phyloP scores from a whole-genome alignment of 2,329 filamentous ascomycete genomes.

The Paecilomyces sp. region DNA sequence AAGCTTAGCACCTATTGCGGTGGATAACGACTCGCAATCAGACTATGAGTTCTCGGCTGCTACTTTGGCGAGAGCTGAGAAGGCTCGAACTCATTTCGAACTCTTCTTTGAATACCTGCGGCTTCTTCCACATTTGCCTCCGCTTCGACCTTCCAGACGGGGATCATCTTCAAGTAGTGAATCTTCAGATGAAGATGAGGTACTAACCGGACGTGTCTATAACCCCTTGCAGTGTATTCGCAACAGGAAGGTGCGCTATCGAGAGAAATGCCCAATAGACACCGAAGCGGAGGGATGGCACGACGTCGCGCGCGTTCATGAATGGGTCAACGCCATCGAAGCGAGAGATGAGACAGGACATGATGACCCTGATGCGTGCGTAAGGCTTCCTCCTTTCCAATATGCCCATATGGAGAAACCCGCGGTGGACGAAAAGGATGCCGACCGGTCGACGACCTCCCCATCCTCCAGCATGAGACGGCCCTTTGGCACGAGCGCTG shows the following conservation, averaged over 20 bases:
- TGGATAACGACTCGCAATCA: conserved; percentile 24
- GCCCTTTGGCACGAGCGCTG: conserved; percentile 34
- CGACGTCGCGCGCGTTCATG: conserved; percentile 62
- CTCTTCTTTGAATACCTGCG: conserved; percentile 77
- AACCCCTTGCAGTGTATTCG: conserved; percentile 91
- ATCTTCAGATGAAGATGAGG: conserved; percentile 21
- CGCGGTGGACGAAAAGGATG: conserved; percentile 13
- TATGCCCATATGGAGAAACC: conserved; percentile 12
- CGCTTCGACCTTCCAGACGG: conserved; percentile 41
- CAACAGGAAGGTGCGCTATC: conserved; percentile 76
- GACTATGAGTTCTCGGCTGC: conserved; percentile 61
- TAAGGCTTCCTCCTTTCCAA: conserved; percentile 38
- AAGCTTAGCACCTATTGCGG: conserved; percentile 18
- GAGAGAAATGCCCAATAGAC: conserved; percentile 68
- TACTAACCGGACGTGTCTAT: conserved; percentile 60
- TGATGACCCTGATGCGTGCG: conserved; percentile 39
- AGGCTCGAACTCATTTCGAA: conserved; percentile 78
- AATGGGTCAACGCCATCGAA: conserved; percentile 69
- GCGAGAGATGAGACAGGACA: conserved; percentile 38
- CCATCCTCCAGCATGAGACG: conserved; percentile 35
- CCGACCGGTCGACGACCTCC: conserved; percentile 20
- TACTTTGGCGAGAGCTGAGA: conserved; percentile 74
- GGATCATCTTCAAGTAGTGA: conserved; percentile 8
- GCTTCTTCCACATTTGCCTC: conserved; percentile 70
- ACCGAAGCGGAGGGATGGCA: conserved; percentile 70